Evolutionary conservation across 164 flowering plant genomes (phyloP), one percentile per base, ranked within the genome.

Genomic region (Vitis cinerea): DNA sequence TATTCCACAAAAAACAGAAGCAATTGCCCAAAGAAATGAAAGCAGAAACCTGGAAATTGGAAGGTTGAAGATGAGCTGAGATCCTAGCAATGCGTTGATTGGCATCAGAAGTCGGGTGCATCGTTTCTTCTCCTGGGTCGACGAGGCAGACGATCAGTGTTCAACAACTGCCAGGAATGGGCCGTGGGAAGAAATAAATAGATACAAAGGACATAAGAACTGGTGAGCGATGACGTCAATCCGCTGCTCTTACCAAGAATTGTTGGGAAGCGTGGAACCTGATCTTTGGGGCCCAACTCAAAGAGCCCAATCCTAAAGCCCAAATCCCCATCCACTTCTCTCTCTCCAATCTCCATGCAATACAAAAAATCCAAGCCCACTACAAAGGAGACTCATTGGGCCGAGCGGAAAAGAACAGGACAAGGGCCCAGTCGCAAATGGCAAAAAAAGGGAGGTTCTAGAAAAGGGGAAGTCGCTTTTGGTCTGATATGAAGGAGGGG

Each of bases 21-120:
- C 23, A 9, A 7, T 16, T 29, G 37, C 50, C 0, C n/a, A 57
- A 1, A 51, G 10, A 30, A 5, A 59, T 29, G 55, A 11, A 50
- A 52, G 30, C 29, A 63, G 10, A 64, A 62, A 87, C 94, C 89
- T 85, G 83, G 71, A 66, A 71, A 74, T 72, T 75, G 0, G 90
- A 82, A 72, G 98, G 97, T 52, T 81, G 72, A 44, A 94, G 89
- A 76, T 94, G 98, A 71, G 94, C 92, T 31, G 91, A 76, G 72
- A 94, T 84, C 77, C 86, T 83, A 1, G 95, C 91, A 72, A 94
- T 85, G 15, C 98, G 90, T 51, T 82, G 92, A 57, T 69, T 83
- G 47, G 76, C 79, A 23, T 84, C 87, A 10, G 78, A 59, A 72
- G 70, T 66, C 4, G 81, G 71, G 76, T 83, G 69, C 90, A 87